Base-by-base conservation (phyloP, 2,329 filamentous ascomycete species). In the Paradendryphiella salina region DNA sequence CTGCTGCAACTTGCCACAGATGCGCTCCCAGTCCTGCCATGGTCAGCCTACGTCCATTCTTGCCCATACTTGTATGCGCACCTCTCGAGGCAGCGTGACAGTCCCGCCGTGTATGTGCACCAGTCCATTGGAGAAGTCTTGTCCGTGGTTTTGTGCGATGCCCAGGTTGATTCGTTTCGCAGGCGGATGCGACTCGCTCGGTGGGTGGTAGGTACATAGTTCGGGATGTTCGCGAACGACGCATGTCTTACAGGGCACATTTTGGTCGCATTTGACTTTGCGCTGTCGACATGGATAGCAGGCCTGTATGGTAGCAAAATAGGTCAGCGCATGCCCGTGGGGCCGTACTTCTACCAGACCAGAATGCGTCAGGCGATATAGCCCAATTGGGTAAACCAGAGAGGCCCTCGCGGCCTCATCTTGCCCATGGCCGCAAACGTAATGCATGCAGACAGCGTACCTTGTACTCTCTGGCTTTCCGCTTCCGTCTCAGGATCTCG, bases 381-480 rank as follows among this genome's bases (percentile, higher is more conserved):
- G 51, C 59, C 59, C 47, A 57, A 57, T 54, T 33, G 31, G 61
- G 57, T 33, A 59, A 55, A 40, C 11, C 21, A 47, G 40, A 46
- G 50, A 55, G 46, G 38, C 18, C 23, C 37, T 39, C n/a, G 21
- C 38, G 28, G 20, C 32, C 21, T 49, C 38, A 20, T 48, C 38
- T 35, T 45, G 10, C 33, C 13, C 26, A 34, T 23, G 15, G 21
- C 28, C 40, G 13, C 26, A 5, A 20, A 10, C 17, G 10, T 17
- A n/a, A 39, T 41, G 39, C 52, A 42, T 46, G 43, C 39, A 51
- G n/a, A 37, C 39, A 31, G 44, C 69, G 51, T 62, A 72, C 71
- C 70, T 80, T 80, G 69, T 80, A 78, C 66, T 80, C 77, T 23
- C 78, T 68, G 37, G 77, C 77, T 59, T 80, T 80, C 37, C 78